phyloP scores from a whole-genome alignment of 1,284 basidiomycete genomes.

The Irpex sp. region DNA sequence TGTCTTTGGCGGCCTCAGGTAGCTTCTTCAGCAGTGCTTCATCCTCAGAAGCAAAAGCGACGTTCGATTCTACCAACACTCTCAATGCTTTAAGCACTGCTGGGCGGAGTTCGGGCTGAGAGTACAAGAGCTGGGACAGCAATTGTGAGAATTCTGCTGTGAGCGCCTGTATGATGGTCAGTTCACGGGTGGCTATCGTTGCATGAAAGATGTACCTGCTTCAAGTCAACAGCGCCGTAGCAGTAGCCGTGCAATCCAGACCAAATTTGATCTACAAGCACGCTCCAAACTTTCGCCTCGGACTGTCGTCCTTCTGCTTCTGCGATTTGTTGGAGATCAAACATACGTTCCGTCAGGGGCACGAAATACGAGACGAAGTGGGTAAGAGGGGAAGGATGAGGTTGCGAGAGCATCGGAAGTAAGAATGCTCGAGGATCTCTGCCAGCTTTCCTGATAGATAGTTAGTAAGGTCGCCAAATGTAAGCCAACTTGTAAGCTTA shows the following conservation, averaged over 20 bases:
- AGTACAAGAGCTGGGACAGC: constrained; percentile 89
- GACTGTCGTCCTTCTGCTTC: constrained; percentile 68
- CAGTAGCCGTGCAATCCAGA: constrained; percentile 87
- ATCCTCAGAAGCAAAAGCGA: constrained; percentile 38
- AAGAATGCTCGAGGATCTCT: constrained; percentile 85
- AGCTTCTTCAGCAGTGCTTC: constrained; percentile 26
- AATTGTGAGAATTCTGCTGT: constrained; percentile 78
- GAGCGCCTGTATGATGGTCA: constrained; percentile 48
- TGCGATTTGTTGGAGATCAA: constrained; percentile 79
- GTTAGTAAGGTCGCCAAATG: constrained; percentile 3
- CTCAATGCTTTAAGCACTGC: constrained; percentile 82
- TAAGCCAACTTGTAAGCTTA: constrained; percentile 34
- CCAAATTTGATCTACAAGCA: constrained; percentile 93
- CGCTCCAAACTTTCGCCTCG: constrained; percentile 93
- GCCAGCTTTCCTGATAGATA: constrained; percentile 46
- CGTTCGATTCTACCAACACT: constrained; percentile 76
- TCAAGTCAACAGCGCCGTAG: constrained; percentile 54
- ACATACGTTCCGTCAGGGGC: constrained; percentile 91
- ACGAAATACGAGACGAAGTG: constrained; percentile 93
- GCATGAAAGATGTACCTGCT: constrained; percentile 35
- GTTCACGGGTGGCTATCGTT: neutral
- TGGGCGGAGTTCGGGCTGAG: constrained; percentile 81
- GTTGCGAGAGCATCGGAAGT: constrained; percentile 84
- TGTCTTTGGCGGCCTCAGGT: constrained; percentile 31
- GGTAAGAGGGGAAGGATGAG: constrained; percentile 74